Evolutionary conservation across 2,329 filamentous ascomycete species (phyloP).

Genomic region (Teratosphaeriaceae sp.): DNA sequence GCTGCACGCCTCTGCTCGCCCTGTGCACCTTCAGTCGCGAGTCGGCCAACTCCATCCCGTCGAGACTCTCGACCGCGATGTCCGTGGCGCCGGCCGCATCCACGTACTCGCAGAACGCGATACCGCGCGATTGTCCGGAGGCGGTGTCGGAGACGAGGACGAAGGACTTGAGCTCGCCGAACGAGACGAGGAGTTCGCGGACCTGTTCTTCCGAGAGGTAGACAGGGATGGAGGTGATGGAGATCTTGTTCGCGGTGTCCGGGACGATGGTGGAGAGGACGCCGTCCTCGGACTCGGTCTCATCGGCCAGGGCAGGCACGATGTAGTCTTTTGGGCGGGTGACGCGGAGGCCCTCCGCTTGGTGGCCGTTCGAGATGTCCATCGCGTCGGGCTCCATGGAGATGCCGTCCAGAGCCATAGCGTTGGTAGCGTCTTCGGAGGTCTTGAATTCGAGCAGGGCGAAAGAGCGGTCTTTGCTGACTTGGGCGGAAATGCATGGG

Average conservation of each 20-base stretch:
- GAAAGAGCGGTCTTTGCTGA: conserved; percentile 72
- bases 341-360: conserved; percentile 64
- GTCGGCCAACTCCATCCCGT: conserved; percentile 89
- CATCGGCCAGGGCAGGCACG: conserved; percentile 71
- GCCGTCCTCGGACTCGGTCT: conserved; percentile 66
- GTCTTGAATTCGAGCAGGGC: conserved; percentile 88
- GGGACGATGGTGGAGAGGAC: conserved; percentile 74
- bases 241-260: conserved; percentile 93
- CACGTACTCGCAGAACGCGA: conserved; percentile 93
- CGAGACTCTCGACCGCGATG: conserved; percentile 81
- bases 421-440: conserved; percentile 81
- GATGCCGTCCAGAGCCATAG: conserved; percentile 82
- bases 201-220: conserved; percentile 91
- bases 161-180: conserved; percentile 90
- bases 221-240: conserved; percentile 78
- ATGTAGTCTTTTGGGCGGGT: conserved; percentile 95
- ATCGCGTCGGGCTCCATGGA: conserved; percentile 66
- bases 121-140: conserved; percentile 75
- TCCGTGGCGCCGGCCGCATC: conserved; percentile 66
- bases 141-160: conserved; percentile 78
- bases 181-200: conserved; percentile 79
- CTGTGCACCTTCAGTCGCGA: conserved; percentile 77
- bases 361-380: conserved; percentile 42
- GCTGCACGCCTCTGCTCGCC: conserved; percentile 89
- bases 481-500: conserved; percentile 75